A percentile compares a stretch with the other conserved stretches of the same genome.
These are phyloP conservation scores for Zygoascus bituminiphila DNA, from an alignment of 805 yeast genomes.

Conservation along the genomic window DNA sequence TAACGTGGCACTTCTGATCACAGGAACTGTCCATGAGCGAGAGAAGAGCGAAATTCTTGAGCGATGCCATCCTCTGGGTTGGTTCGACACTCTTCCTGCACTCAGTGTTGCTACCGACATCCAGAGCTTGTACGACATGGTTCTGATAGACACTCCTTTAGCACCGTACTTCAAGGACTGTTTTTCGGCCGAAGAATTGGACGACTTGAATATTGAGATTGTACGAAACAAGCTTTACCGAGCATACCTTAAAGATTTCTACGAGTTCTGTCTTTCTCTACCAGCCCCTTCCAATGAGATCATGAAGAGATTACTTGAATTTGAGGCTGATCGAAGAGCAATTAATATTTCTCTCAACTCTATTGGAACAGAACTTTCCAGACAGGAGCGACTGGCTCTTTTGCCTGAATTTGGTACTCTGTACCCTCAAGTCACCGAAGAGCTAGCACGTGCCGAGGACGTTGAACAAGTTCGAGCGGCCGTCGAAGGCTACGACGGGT, in stretches of 20 bases:
- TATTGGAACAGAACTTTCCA: constrained; percentile 68
- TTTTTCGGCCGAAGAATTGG: constrained; percentile 73
- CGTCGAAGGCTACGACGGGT: constrained; percentile 23
- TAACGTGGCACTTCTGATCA: constrained; percentile 89
- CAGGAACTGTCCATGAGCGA: constrained; percentile 94
- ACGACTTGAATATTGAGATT: constrained; percentile 91
- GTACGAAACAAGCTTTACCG: constrained; percentile 85
- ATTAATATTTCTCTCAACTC: constrained; percentile 90
- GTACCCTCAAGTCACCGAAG: constrained; percentile 66
- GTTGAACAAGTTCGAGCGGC: constrained; percentile 63
- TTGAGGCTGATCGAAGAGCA: constrained; percentile 93
- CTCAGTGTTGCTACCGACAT: constrained; percentile 90
- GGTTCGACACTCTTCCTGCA: constrained; percentile 97
- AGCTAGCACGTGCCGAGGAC: constrained; percentile 72
- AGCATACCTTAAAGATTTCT: constrained; percentile 87
- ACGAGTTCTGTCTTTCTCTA: constrained; percentile 55
- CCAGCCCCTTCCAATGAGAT: constrained; percentile 72
- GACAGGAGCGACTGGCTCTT: constrained; percentile 60
- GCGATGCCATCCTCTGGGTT: constrained; percentile 94
- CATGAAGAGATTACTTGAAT: constrained; percentile 67
- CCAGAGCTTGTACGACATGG: constrained; percentile 86
- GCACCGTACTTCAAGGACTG: constrained; percentile 95
- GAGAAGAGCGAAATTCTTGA: constrained; percentile 80
- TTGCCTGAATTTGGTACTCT: constrained; percentile 80
- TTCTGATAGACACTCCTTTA: constrained; percentile 90